These are phyloP conservation scores for Blastobotrys serpentis DNA, from an alignment of 1,139 yeast species.

Conservation along the genomic window DNA sequence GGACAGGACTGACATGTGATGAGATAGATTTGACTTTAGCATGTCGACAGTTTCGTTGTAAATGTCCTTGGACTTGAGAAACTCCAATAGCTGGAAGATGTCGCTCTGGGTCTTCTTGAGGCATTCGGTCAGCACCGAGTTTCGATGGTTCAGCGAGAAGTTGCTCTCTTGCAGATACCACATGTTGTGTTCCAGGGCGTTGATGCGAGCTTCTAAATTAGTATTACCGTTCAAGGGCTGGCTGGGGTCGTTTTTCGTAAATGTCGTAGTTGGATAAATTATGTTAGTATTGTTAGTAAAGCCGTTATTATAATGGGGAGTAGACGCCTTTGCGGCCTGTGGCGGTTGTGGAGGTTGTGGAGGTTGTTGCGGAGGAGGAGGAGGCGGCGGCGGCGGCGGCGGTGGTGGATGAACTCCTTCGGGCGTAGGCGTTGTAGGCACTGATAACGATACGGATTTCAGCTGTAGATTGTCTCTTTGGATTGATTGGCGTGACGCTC, in stretches of 20 bases:
- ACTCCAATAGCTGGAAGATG: slow-evolving; percentile 23
- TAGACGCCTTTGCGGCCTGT: no score
- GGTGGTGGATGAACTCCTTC: slow-evolving; percentile 11
- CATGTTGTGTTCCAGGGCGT: slow-evolving; percentile 26
- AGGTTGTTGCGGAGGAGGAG: no score
- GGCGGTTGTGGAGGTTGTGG: slow-evolving; percentile 11
- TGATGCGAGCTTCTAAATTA: slow-evolving; percentile 14
- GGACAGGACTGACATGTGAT: slow-evolving; percentile 9
- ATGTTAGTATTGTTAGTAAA: slow-evolving; percentile 10
- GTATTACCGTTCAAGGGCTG: slow-evolving; percentile 15
- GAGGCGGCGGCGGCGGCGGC: not conserved
- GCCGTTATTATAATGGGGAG: slow-evolving; percentile 1
- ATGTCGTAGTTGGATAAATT: slow-evolving; percentile 12
- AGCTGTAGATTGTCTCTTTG: slow-evolving; percentile 33
- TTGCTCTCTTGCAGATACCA: slow-evolving; percentile 27
- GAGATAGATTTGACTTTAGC: slow-evolving; percentile 10
- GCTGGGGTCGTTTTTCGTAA: not conserved
- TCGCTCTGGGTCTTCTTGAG: slow-evolving; percentile 25
- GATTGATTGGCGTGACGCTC: slow-evolving; percentile 45
- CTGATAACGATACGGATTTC: slow-evolving; percentile 34
- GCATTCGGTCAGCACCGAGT: slow-evolving; percentile 22
- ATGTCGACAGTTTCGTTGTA: slow-evolving; percentile 9
- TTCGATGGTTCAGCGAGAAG: slow-evolving; percentile 20
- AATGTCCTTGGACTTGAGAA: slow-evolving; percentile 13
- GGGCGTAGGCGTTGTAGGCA: slow-evolving; percentile 32